Conservation (phyloP, 2,329 filamentous ascomycete genomes). For the Tolypocladium inflatum region DNA sequence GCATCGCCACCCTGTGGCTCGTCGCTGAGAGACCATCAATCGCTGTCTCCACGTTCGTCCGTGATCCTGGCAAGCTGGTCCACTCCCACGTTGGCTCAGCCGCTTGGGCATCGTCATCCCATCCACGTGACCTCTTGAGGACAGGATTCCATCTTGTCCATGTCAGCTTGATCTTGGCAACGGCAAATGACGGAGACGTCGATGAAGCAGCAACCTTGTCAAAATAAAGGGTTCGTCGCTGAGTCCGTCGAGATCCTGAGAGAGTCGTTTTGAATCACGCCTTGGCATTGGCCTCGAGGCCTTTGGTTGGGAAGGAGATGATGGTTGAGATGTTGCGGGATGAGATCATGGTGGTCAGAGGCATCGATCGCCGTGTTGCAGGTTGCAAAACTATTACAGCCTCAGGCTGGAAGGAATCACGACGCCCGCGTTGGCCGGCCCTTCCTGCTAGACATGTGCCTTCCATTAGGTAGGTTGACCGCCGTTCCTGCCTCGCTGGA, state of each 20-base stretch:
- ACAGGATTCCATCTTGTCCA: neutral
- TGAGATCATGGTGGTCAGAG: neutral
- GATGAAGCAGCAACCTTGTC: too few species aligned
- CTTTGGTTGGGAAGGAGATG: neutral
- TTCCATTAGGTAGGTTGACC: neutral
- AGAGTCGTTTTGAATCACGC: too few species aligned
- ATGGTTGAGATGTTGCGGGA: neutral
- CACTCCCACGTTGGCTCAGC: neutral
- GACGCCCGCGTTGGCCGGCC: too few species aligned
- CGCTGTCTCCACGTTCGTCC: neutral
- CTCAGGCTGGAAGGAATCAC: too few species aligned
- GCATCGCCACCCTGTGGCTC: neutral
- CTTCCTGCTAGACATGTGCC: neutral
- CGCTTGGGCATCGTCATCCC: neutral
- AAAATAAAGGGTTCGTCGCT: neutral
- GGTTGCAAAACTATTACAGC: neutral
- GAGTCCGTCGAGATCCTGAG: neutral
- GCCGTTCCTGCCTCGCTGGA: neutral
- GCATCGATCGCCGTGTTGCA: neutral
- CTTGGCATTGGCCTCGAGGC: neutral
- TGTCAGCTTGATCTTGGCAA: neutral
- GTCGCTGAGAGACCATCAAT: neutral
- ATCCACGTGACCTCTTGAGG: neutral
- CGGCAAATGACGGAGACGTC: neutral
- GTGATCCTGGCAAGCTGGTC: neutral